Base-by-base conservation (phyloP, 148 eudicot genomes). In the Pharnaceum exiguum region DNA sequence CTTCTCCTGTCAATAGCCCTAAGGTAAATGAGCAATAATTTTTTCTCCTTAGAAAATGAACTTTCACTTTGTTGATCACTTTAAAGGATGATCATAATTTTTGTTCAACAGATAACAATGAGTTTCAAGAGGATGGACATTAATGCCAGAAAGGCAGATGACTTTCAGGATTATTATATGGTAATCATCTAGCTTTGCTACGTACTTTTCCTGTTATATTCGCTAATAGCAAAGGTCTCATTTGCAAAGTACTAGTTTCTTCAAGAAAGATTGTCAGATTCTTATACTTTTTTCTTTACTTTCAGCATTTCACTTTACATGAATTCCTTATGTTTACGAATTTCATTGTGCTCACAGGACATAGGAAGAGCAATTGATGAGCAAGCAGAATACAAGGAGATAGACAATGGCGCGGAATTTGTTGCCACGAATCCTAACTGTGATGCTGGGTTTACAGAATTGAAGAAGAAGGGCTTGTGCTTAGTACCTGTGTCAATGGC, bases 1-100 rank as follows among this genome's bases (percentile, higher is more conserved):
- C 87, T 47, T 89, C 96, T 69, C 94, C 96, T 51, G 82, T 81
- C 28, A 77, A 80, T 32, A 89, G 94, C 57, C 91, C 96, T 46
- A 82, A 82, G 93, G 89, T 86, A 24, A 46, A 77, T 58, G 26
- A 40, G 12, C 3, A 17, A 1, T 44, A 4, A 12, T 44, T 11
- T 12, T 16, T 52, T n/a, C 1, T 13, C 23, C 25, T 30, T 10
- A 6, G 3, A 0, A 10, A n/a, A n/a, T n/a, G n/a, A n/a, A n/a
- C 7, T 35, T 6, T 35, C 7, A 8, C 15, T 16, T 7, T 11
- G 5, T 3, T 11, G 5, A 22, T 22, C 17, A 24, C 0, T 30
- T 45, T 27, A 5, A 19, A 27, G 26, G 12, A 10, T 10, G 8
- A 7, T 40, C 28, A 51, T 24, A 4, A 36, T 56, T 15, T 49